Conservation (phyloP, 176 grass and related monocot species). For the Olyra latifolia region DNA sequence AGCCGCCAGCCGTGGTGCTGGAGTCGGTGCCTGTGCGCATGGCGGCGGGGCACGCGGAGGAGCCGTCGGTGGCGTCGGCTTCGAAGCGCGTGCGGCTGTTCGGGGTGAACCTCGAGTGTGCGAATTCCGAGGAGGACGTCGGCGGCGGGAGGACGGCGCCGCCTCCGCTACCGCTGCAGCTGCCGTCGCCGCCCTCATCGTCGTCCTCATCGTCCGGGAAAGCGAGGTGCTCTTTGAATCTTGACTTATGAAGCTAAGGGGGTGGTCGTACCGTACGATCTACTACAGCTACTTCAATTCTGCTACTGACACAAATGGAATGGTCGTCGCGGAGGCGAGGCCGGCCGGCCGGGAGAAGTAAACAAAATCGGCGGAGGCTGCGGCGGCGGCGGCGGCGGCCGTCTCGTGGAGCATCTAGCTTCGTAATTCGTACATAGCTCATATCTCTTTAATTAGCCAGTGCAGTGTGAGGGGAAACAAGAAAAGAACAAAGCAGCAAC, state of each 20-base stretch:
- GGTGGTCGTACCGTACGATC: constrained; percentile 22
- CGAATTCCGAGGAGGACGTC: constrained; percentile 32
- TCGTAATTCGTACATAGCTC: constrained; percentile 48
- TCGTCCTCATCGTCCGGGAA: constrained; percentile 65
- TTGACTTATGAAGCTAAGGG: constrained; percentile 71
- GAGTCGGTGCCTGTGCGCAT: constrained; percentile 62
- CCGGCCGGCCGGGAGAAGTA: constrained; percentile 24
- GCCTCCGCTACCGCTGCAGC: constrained; percentile 1
- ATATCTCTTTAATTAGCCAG: constrained; percentile 46
- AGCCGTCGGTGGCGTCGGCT: constrained; percentile 35
- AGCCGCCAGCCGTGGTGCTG: constrained; percentile 55
- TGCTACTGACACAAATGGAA: constrained; percentile 33
- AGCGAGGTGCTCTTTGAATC: constrained; percentile 80
- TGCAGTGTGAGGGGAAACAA: constrained; percentile 44
- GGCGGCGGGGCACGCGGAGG: not conserved
- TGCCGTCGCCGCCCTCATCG: constrained; percentile 34
- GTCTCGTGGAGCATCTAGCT: constrained; percentile 19
- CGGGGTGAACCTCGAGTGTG: constrained; percentile 87
- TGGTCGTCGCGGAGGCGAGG: not conserved
- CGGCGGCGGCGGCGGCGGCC: not conserved
- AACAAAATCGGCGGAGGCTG: constrained; percentile 1
- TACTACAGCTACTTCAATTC: constrained; percentile 1
- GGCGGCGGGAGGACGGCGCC: constrained; percentile 26
- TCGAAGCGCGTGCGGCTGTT: constrained; percentile 87
- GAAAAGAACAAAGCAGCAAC: constrained; percentile 46